Percentiles rank a stretch among this genome's conserved stretches.
Conservation (phyloP, 1,284 basidiomycete species). For the Puccinia polysora region DNA sequence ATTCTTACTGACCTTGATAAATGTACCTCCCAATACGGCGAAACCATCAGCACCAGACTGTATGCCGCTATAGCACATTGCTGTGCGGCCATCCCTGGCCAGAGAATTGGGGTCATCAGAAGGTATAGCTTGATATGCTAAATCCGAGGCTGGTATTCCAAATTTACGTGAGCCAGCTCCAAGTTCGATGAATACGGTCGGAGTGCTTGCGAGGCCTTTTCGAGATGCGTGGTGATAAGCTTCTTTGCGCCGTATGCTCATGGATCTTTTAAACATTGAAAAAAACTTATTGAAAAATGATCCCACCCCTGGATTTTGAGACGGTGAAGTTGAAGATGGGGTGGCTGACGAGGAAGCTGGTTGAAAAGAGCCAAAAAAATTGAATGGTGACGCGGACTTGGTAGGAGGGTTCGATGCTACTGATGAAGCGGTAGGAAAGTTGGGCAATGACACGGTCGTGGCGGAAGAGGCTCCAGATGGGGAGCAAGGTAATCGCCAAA, state of each 20-base stretch:
- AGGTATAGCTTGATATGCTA: conserved; percentile 27
- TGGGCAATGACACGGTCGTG: not conserved
- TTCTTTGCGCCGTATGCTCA: not conserved
- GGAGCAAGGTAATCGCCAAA: conserved; percentile 33
- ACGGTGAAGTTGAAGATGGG: too few relatives aligned
- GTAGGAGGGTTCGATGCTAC: not conserved
- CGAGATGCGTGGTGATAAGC: not conserved
- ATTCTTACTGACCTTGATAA: conserved; percentile 27
- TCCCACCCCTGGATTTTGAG: too few relatives aligned
- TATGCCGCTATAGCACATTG: conserved; percentile 37
- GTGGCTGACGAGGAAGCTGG: too few relatives aligned
- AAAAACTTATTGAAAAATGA: not conserved
- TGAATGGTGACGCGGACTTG: not conserved
- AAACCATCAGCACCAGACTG: conserved; percentile 35
- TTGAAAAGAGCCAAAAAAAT: too few relatives aligned
- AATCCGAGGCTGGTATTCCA: conserved; percentile 33
- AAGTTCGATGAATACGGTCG: conserved; percentile 32
- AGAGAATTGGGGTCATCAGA: not conserved
- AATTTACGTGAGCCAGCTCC: conserved; percentile 15
- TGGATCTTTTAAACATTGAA: not conserved
- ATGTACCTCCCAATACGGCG: conserved; percentile 36
- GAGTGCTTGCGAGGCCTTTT: not conserved
- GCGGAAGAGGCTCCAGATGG: too few relatives aligned
- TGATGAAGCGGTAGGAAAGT: not conserved
- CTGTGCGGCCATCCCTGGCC: not conserved